Evolutionary conservation across 2,329 filamentous ascomycete genomes (phyloP), one percentile per base, ranked within the genome.

Genomic region (Aspergillus ochraceoroseus): DNA sequence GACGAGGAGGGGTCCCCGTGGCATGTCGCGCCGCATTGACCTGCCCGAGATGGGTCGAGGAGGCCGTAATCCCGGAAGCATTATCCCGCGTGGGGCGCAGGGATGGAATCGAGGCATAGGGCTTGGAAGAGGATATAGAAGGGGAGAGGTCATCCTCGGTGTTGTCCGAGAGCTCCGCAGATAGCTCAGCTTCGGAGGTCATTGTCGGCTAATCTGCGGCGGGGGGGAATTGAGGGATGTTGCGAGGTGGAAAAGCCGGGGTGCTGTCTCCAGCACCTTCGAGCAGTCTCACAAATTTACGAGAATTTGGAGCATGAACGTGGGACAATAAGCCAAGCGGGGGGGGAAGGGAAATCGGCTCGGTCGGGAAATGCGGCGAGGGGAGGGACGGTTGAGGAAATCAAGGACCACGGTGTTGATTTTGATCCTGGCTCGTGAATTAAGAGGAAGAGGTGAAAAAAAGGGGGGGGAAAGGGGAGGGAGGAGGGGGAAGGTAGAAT

Each of bases 41-140:
- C 43, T 85, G 77, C 27, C 87, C 87, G 3, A 89, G 71, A 27
- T 86, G 82, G 18, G 84, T 92, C n/a, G 88, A 95, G n/a, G 81
- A 88, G 5, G 83, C 70, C 41, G 79, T 86, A 79, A 94, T 88
- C 42, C 54, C 49, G 4, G 48, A 42, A 2, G 47, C n/a, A 18
- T 48, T 33, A 41, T 63, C 54, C 30, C 44, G 48, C 9, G 49
- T 48, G 7, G 56, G 48, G 5, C 55, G 55, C 8, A 62, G 46
- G 14, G 60, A 47, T 9, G 60, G 58, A 11, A 55, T 44, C 6
- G 56, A 54, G n/a, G 49, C 27, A 31, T 52, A 39, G 29, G 38
- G 37, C 30, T 42, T 43, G 58, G 39, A 68, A 70, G 49, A 72
- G 68, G 13, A 41, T 14, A 38, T 15, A 12, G 49, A 37, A n/a